phyloP scores from a whole-genome alignment of 768 basidiomycete species.

The Amanita molliuscula region DNA sequence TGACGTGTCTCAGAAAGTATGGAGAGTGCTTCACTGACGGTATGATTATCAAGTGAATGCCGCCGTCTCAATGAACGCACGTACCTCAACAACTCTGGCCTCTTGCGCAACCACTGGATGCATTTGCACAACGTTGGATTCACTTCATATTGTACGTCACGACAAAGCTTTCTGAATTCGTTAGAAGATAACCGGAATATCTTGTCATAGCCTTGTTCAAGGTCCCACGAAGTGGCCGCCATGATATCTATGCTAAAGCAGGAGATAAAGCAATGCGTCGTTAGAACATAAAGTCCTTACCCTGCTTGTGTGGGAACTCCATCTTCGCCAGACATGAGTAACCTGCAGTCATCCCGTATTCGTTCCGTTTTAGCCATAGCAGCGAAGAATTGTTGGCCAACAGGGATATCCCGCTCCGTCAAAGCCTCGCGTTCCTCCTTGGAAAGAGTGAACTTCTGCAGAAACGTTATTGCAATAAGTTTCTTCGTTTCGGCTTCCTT shows the following conservation, averaged over 20 bases:
- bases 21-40: conserved; percentile 53
- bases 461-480: conserved; percentile 69
- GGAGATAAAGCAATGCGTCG: background rate
- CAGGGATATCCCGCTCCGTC: conserved; percentile 66
- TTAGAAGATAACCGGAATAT: conserved; percentile 77
- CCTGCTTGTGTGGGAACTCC: conserved; percentile 62
- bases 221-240: conserved; percentile 64
- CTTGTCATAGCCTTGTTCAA: conserved; percentile 89
- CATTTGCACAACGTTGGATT: conserved; percentile 56
- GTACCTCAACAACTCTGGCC: conserved; percentile 72
- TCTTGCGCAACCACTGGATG: conserved; percentile 58
- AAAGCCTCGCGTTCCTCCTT: conserved; percentile 66
- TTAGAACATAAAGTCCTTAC: conserved; percentile 25
- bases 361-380: conserved; percentile 81
- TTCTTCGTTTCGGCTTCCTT: conserved; percentile 61
- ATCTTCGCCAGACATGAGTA: conserved; percentile 80
- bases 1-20: conserved; percentile 78
- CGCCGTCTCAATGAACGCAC: conserved; percentile 8
- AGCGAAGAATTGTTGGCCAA: conserved; percentile 66
- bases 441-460: conserved; percentile 76
- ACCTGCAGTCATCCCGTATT: conserved; percentile 77
- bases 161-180: conserved; percentile 73
- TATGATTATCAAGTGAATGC: background rate
- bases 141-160: conserved; percentile 68
- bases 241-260: conserved; percentile 75